These are phyloP conservation scores for Cercospora citrullina DNA, from an alignment of 2,329 filamentous ascomycete genomes.

Conservation along the genomic window DNA sequence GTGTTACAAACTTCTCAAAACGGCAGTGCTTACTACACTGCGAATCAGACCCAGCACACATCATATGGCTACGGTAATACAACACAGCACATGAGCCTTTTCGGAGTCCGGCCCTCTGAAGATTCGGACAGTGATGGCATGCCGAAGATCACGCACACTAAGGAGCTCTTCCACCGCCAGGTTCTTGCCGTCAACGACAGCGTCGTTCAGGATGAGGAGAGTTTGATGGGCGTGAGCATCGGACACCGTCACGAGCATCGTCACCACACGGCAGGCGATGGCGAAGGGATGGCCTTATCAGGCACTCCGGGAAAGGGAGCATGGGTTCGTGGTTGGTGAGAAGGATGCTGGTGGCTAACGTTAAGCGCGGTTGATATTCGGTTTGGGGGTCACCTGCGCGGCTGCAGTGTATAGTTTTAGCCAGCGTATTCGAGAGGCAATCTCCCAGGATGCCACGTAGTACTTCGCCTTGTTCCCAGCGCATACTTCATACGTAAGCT, in stretches of 20 bases:
- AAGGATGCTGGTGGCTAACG: conserved; percentile 16
- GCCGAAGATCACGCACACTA: conserved; percentile 27
- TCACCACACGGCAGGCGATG: conserved; percentile 9
- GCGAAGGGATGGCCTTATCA: conserved; percentile 18
- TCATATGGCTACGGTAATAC: conserved; percentile 58
- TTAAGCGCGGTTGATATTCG: conserved; percentile 20
- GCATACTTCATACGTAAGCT: background rate
- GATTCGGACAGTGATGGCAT: conserved; percentile 5
- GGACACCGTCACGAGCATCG: conserved; percentile 17
- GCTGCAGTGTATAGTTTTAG: background rate
- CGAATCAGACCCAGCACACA: conserved; percentile 48
- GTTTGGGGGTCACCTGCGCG: background rate
- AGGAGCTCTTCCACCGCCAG: conserved; percentile 58
- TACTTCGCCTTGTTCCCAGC: background rate
- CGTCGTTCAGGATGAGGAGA: conserved; percentile 52
- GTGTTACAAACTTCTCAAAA: conserved; percentile 56
- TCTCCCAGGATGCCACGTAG: background rate
- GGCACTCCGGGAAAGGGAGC: conserved; percentile 27
- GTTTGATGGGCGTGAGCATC: conserved; percentile 25
- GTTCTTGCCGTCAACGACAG: conserved; percentile 58
- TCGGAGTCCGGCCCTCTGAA: conserved; percentile 41
- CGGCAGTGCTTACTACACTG: conserved; percentile 59
- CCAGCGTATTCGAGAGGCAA: background rate
- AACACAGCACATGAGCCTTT: conserved; percentile 58
- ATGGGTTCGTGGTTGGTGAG: conserved; percentile 11